These are phyloP conservation scores for Aegilops sharonensis DNA, from an alignment of 176 grass and related monocot species.

Conservation along the genomic window DNA sequence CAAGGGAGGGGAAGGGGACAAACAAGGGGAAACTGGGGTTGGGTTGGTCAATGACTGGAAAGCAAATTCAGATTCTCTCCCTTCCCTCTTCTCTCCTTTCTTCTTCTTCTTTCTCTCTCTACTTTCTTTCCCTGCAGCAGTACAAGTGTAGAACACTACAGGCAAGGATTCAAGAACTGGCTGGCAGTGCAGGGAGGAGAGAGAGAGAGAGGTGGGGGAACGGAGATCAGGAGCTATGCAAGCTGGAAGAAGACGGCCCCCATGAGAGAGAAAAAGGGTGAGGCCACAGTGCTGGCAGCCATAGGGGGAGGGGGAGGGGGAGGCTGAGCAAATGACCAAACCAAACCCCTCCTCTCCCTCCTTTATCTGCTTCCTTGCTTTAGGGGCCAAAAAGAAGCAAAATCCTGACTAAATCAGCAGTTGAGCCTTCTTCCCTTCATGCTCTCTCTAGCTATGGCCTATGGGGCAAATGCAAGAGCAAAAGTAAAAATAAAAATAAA, in stretches of 20 bases:
- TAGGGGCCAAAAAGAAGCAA: slow-evolving; percentile 6
- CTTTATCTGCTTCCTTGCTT: slow-evolving; percentile 31
- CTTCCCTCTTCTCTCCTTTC: neutral
- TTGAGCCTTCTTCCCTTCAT: neutral
- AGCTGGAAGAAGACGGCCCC: neutral
- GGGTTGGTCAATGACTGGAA: slow-evolving; percentile 48
- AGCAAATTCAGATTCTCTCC: slow-evolving; percentile 41
- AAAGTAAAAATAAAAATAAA: no score
- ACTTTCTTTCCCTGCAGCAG: slow-evolving; percentile 11
- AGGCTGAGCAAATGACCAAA: slow-evolving; percentile 30
- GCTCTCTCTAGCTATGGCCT: neutral
- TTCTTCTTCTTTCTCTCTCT: neutral
- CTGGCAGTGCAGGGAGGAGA: neutral
- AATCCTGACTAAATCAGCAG: neutral
- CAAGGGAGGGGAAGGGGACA: slow-evolving; percentile 40
- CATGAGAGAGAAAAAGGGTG: slow-evolving; percentile 24
- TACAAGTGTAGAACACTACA: slow-evolving; percentile 18
- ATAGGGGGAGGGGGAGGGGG: neutral
- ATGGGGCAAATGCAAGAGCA: neutral
- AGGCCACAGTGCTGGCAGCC: neutral
- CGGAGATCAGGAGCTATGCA: neutral
- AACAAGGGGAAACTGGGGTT: slow-evolving; percentile 29
- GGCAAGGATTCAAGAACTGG: slow-evolving; percentile 25
- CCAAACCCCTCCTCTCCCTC: slow-evolving; percentile 14
- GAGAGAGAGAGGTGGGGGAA: neutral